These are phyloP conservation scores for Chlorella sp. DNA, from an alignment of 139 green algal species.

Conservation along the genomic window DNA sequence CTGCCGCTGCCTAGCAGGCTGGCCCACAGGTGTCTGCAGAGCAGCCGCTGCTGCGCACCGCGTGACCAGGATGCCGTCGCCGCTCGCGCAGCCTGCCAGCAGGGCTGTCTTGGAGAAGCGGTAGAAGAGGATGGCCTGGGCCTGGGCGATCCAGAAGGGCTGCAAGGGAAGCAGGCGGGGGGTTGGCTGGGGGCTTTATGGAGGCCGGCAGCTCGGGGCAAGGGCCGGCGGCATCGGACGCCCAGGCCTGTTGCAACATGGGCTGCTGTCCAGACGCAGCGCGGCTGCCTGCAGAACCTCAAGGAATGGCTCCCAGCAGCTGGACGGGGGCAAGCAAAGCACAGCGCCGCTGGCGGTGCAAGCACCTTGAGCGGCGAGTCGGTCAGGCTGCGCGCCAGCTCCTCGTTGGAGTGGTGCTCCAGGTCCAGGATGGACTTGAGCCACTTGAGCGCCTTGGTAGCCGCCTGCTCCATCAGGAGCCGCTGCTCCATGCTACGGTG, in stretches of 20 bases:
- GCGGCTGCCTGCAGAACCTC: no score
- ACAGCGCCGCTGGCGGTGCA: background rate
- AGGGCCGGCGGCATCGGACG: background rate
- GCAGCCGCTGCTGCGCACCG: background rate
- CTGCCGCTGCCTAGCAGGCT: no score
- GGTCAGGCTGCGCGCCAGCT: constrained; percentile 1
- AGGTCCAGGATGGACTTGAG: background rate
- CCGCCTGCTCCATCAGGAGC: background rate
- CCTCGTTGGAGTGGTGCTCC: constrained; percentile 3
- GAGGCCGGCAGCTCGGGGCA: background rate
- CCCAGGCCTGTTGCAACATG: no score
- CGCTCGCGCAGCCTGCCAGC: constrained; percentile 6
- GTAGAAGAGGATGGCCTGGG: constrained; percentile 28
- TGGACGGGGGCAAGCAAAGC: no score
- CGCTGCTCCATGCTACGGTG: background rate
- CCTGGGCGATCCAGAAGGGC: constrained; percentile 30
- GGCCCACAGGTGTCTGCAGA: no score
- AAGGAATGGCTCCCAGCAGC: no score
- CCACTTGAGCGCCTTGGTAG: background rate
- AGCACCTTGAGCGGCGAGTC: constrained; percentile 27
- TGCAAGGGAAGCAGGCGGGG: background rate
- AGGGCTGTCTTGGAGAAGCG: background rate
- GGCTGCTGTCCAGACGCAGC: no score
- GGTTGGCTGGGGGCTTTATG: no score
- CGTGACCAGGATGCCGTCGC: constrained; percentile 25